Conservation (phyloP, 305 asterid genomes). For the Petunia hybrid region DNA sequence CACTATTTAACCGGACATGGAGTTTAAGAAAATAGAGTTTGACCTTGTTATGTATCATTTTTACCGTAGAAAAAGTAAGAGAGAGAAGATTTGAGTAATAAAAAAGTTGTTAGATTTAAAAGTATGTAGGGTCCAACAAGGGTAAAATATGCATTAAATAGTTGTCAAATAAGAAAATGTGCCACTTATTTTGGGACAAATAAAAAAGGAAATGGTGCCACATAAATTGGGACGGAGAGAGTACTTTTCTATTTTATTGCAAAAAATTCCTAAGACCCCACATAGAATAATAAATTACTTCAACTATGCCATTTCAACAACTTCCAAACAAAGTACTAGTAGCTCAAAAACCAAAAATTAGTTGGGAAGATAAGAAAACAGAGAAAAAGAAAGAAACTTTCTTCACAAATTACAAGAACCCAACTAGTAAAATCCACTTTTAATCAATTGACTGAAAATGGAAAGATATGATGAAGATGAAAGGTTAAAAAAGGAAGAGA, state of each 20-base stretch:
- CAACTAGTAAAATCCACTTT: background rate
- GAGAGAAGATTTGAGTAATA: no score
- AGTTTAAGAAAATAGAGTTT: no score
- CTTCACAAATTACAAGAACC: background rate
- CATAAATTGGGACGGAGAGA: no score
- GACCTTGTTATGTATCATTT: no score
- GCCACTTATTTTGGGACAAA: no score
- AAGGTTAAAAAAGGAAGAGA: background rate
- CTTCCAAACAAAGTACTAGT: background rate
- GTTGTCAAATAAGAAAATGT: no score
- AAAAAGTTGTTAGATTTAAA: no score
- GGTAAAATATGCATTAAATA: no score
- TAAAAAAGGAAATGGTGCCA: no score
- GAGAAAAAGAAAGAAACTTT: background rate
- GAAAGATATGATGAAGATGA: background rate
- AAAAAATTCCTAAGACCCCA: constrained; percentile 23
- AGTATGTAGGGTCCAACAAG: no score
- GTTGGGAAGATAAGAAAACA: background rate
- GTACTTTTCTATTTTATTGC: background rate
- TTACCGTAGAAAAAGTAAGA: no score
- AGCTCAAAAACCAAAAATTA: background rate
- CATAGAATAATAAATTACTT: background rate
- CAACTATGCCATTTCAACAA: background rate
- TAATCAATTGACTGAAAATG: background rate
- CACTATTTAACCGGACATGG: no score